Evolutionary conservation across 192 early-diverging fungal genomes (phyloP), one percentile per base, ranked within the genome.

Genomic region (Linnemannia elongata): DNA sequence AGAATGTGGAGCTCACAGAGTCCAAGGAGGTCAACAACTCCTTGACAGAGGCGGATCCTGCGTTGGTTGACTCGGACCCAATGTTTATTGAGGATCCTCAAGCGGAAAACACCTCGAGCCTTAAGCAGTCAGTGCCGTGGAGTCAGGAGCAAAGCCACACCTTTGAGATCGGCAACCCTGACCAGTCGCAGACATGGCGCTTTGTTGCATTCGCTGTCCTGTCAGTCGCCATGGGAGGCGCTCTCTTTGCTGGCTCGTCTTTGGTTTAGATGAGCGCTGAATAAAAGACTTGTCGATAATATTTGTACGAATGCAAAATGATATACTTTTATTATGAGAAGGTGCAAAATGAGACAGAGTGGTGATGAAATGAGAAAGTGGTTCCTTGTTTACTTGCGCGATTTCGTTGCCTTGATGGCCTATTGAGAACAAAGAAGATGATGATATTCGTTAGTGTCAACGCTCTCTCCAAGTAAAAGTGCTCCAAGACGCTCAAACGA

Each of bases 1-100:
- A 98, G 80, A 96, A 94, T 77, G 90, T 98, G 22, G 95, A 98
- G 89, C 87, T 99, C 74, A 98, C 96, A 47, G 84, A 88, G 33
- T 27, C 80, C 9, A 78, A 81, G 66, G 72, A 78, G 2, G 47
- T 72, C 18, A 15, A 20, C 15, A 44, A 47, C 38, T 41, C 75
- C 2, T 18, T 35, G 41, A 18, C 73, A 35, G 72, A 60, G 24
- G 47, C 17, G 8, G 74, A 76, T 15, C 6, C 49, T 30, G 47
- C 68, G 7, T 33, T 8, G 13, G 57, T 47, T 12, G 83, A 77
- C 24, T 36, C 72, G 39, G 83, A 71, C 42, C 27, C 77, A n/a
- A 27, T 49, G 30, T 36, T 69, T 12, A 41, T 72, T 0, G 69
- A 74, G 8, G 55, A 79, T 35, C 41, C 69, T 24, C 33, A 18